Percentiles rank a stretch among this genome's conserved stretches.
These are phyloP conservation scores for Hymenoscyphus fraxineus DNA, from an alignment of 2,329 filamentous ascomycete genomes.

Conservation along the genomic window DNA sequence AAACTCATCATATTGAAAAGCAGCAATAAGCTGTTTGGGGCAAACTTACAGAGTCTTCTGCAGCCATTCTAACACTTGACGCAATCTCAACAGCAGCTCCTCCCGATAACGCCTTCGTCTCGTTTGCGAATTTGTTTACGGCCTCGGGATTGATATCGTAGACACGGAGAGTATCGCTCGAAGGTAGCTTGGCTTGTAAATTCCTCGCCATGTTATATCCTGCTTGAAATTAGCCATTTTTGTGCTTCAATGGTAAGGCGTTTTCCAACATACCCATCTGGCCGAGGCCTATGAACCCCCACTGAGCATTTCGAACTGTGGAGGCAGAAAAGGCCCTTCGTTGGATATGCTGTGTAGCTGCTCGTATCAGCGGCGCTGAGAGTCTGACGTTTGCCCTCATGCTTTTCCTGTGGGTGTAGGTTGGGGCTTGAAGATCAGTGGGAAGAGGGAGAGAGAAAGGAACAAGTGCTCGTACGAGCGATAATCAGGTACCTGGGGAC, in stretches of 20 bases:
- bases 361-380: constrained; percentile 23
- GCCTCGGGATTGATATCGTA: constrained; percentile 61
- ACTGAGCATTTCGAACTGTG: constrained; percentile 44
- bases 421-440: constrained; percentile 1
- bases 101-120: constrained; percentile 32
- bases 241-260: constrained; percentile 8
- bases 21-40: background rate
- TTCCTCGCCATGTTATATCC: constrained; percentile 73
- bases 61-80: constrained; percentile 55
- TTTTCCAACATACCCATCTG: constrained; percentile 51
- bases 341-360: constrained; percentile 23
- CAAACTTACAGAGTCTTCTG: constrained; percentile 61
- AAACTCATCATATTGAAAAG: constrained; percentile 45
- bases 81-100: constrained; percentile 53
- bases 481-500: background rate
- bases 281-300: constrained; percentile 57
- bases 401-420: constrained; percentile 6
- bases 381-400: constrained; percentile 30
- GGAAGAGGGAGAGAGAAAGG: background rate
- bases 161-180: constrained; percentile 58
- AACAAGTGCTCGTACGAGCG: background rate
- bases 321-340: constrained; percentile 45
- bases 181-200: constrained; percentile 61
- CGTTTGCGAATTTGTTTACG: constrained; percentile 53
- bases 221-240: constrained; percentile 34